Base-by-base conservation (phyloP, 2,329 filamentous ascomycete species). In the Ceratocystis papillata region DNA sequence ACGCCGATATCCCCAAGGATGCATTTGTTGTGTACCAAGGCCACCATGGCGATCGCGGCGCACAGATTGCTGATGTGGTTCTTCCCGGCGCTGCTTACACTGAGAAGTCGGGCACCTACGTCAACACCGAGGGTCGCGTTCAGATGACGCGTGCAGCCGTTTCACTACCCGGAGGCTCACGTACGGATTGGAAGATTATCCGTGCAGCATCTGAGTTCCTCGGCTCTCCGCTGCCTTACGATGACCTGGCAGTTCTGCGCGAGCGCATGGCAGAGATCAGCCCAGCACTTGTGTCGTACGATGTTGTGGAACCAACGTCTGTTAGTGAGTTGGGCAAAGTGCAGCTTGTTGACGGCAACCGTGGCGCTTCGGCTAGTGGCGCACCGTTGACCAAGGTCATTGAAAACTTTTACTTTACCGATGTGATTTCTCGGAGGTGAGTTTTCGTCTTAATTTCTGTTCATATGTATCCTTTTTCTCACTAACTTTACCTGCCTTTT, bases 161-260 rank as follows among this genome's bases (percentile, higher is more conserved):
- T 46, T 89, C 88, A 59, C 81, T 96, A 70, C 90, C 91, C 28
- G 94, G 94, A 68, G 94, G 91, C 64, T 86, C 93, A 66, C 86
- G 94, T 73, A 93, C 94, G 69, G 94, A 99, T 79, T 99, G 94
- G 94, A 99, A 97, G 85, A 97, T 99, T 73, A 86, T 99, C 71
- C 90, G 94, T 70, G 94, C 94, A 20, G 86, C 83, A 66, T 94
- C 89, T 73, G 94, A 97, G 78, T 96, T 96, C 79, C 82, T 99
- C 17, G 90, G 89, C 68, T 85, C 81, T 33, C 87, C 92, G 70
- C 83, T 99, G 64, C 89, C 91, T 25, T 99, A 97, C 74, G 93
- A 99, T 72, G 91, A 97, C 73, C 83, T 99, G 63, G 88, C 94
- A 70, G 83, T 86, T 72, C 83, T 99, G 64, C 85, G 94, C 67